Conservation (phyloP, 352 stramenopile genomes). For the Phytophthora uliginosa region DNA sequence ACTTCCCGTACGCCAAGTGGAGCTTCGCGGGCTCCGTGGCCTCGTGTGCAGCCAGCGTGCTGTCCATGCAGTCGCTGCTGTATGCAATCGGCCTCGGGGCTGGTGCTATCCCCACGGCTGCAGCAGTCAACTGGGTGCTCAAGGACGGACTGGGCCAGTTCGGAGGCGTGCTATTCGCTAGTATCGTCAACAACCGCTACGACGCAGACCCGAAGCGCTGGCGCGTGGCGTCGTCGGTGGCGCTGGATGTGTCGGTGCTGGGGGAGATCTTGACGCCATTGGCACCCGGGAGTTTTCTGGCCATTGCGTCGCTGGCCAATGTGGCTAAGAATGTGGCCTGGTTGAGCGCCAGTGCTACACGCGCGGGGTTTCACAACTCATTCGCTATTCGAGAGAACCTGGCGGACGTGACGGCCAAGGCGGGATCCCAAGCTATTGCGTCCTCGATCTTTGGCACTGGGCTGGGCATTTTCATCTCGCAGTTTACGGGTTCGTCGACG, state of each 20-base stretch:
- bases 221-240: constrained; percentile 91
- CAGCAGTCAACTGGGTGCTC: constrained; percentile 97
- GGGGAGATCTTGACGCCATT: constrained; percentile 93
- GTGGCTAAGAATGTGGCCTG: constrained; percentile 98
- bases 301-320: constrained; percentile 91
- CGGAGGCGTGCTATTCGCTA: constrained; percentile 95
- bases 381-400: constrained; percentile 93
- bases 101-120: constrained; percentile 88
- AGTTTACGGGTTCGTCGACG: constrained; percentile 64
- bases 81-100: constrained; percentile 95
- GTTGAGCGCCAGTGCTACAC: constrained; percentile 94
- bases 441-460: constrained; percentile 90
- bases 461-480: constrained; percentile 72
- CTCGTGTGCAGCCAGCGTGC: constrained; percentile 87
- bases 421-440: constrained; percentile 95
- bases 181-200: constrained; percentile 93
- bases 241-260: constrained; percentile 92
- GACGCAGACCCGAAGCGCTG: constrained; percentile 96
- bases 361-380: constrained; percentile 96
- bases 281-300: constrained; percentile 88
- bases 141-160: constrained; percentile 98
- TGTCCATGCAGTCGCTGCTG: constrained; percentile 96
- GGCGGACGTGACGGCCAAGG: constrained; percentile 97
- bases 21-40: constrained; percentile 86
- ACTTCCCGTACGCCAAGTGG: constrained; percentile 91